Base-by-base conservation (phyloP, 1,284 basidiomycete genomes). In the Apiotrichum veenhuisii region DNA sequence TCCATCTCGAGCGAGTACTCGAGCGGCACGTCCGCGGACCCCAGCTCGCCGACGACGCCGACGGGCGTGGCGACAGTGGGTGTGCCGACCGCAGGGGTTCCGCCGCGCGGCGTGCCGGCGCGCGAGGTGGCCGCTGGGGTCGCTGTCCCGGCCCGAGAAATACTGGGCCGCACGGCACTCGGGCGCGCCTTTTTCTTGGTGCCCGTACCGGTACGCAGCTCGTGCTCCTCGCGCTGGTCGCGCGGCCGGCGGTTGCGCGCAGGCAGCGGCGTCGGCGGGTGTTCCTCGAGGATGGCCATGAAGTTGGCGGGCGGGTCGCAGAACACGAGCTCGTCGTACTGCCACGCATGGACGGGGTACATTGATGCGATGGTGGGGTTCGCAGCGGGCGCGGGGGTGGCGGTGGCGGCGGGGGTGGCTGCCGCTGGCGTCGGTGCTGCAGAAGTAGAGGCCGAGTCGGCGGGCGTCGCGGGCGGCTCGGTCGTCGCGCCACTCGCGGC, bases 281-380 rank as follows among this genome's bases (percentile, higher is more conserved):
- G 83, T 4, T 82, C 80, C 0, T 87, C 86, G 48, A 98, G 83
- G 54, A 90, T 83, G 66, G 87, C 85, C 66, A 97, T 84, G 78
- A 98, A 95, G 27, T 86, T 81, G 59, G 91, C 86, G 60, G 88
- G 91, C 1, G 96, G 96, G 69, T 98, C 95, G 64, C 86, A 85
- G 78, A 99, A 98, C 47, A 98, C 91, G 59, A 98, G 84, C 66
- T 99, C 96, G 74, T 98, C 96, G 78, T 98, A 98, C 71, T 98
- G 94, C 95, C 96, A 99, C 0, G 92, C 91, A 74, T 98, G 90
- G n/a, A 97, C 89, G 1, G 80, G 78, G 20, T 75, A 71, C 18
- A 64, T 68, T 17, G 45, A 33, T 18, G 67, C 55, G 8, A 68
- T 58, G 3, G 57, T 42, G 33, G 27, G 36, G 38, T 47, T 26